Evolutionary conservation across 2,329 filamentous ascomycete genomes (phyloP), one percentile per base, ranked within the genome.

Genomic region (Sporothrix variecibatus): DNA sequence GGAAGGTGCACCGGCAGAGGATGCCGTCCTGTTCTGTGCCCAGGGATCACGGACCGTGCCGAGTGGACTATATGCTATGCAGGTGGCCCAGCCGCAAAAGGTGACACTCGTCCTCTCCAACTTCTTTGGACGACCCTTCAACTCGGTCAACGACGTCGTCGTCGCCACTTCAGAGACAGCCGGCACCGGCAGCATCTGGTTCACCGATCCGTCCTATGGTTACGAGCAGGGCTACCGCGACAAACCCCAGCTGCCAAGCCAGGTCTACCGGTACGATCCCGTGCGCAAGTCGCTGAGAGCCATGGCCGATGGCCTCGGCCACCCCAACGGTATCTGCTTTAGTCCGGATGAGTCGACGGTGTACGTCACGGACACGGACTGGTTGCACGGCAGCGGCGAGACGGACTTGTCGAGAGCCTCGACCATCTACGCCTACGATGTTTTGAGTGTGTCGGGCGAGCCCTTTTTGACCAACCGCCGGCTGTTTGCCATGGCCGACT

Each of bases 401-500:
- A 76, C 75, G 11, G 79, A 82, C 76, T 75, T 75, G 20, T 76
- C 71, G 51, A 79, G 81, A 80, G 53, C 72, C 9, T 71, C 74
- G 0, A 65, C 72, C 23, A 75, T 75, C n/a, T 75, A 88, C 72
- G 85, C 86, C 0, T 87, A 85, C 73, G 86, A 88, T 77, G 78
- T 88, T 8, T 74, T 81, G 2, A 78, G 70, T 1, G 79, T 80
- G n/a, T 76, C 79, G 11, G 81, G 78, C 2, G 79, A 82, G 11
- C 82, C 82, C 0, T 86, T 86, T 71, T 80, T 89, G 6, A 77
- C 78, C 0, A 88, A 88, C 77, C 84, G 84, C 69, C 84, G 86
- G 23, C 78, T 88, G 0, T 89, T 90, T 76, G 85, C 87, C 2
- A 86, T 84, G 75, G 83, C 84, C 1, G 82, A 83, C 56, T 80